phyloP scores from a whole-genome alignment of 768 basidiomycete species.

The Rickenella mellea region DNA sequence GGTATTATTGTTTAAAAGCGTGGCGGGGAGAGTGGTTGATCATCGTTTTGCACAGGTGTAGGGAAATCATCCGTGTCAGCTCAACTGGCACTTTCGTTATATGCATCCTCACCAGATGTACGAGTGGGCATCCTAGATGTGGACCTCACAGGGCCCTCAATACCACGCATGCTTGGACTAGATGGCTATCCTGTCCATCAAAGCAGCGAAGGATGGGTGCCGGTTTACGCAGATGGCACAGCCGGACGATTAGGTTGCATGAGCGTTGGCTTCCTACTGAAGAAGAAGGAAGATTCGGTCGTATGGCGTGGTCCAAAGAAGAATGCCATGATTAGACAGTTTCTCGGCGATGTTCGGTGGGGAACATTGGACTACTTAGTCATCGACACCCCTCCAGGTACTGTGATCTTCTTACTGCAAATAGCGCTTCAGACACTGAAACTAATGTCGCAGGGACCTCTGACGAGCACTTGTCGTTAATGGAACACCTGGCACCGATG shows the following conservation, averaged over 20 bases:
- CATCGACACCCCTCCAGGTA: constrained; percentile 95
- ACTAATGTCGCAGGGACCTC: constrained; percentile 71
- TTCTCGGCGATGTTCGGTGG: constrained; percentile 91
- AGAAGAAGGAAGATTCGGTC: constrained; percentile 84
- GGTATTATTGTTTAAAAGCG: constrained; percentile 21
- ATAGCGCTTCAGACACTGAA: constrained; percentile 2
- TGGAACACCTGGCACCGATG: constrained; percentile 87
- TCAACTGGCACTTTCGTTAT: constrained; percentile 84
- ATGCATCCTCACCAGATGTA: constrained; percentile 52
- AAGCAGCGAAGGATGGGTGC: constrained; percentile 94
- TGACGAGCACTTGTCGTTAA: constrained; percentile 92
- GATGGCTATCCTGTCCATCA: constrained; percentile 86
- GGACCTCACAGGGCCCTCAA: constrained; percentile 89
- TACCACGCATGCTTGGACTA: constrained; percentile 90
- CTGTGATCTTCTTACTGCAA: background rate
- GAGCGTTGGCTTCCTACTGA: constrained; percentile 93
- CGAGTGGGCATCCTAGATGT: constrained; percentile 88
- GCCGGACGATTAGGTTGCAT: constrained; percentile 78
- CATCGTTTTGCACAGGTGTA: constrained; percentile 35
- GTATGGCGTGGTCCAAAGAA: constrained; percentile 99
- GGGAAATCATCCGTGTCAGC: constrained; percentile 96
- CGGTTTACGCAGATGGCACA: constrained; percentile 85
- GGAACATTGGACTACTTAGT: constrained; percentile 87
- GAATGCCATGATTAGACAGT: constrained; percentile 96
- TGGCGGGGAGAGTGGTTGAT: background rate